Base-by-base conservation (phyloP, 495 filamentous ascomycete genomes). In the Aspergillus baeticus region DNA sequence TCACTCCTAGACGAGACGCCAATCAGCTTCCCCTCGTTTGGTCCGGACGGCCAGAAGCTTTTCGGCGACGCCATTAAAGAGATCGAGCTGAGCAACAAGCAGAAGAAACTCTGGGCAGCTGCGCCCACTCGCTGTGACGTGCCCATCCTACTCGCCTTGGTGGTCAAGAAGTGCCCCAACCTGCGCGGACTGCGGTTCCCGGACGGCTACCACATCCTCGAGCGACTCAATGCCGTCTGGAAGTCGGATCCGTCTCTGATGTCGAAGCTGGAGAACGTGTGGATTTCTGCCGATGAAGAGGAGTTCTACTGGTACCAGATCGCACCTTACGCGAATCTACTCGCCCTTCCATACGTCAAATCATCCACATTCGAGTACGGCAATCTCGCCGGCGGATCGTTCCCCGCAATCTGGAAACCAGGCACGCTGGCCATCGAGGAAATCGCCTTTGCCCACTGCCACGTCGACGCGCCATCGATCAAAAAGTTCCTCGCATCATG, bases 81-180 rank as follows among this genome's bases (percentile, higher is more conserved):
- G 5, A 46, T 64, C 13, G 1, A 42, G 5, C 37, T 64, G 14
- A 15, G 15, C 21, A n/a, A 55, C 8, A 3, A 52, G 14, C 42
- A 61, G n/a, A 29, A 8, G 38, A 13, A 39, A 15, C 15, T 21
- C 1, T 61, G 58, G 62, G 17, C 51, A 21, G 6, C 20, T 6
- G 51, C 48, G 6, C 45, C 57, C 17, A 38, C 61, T 4, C 15
- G 37, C 3, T 3, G 5, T 11, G 60, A 69, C 20, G 20, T 61
- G 13, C 51, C 47, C 41, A 20, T 63, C 21, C 59, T 62, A 10
- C 11, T 51, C 23, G 59, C 63, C 10, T 45, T 70, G 35, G 11
- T 66, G 5, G 10, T 60, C 34, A 63, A 37, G 34, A 58, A 61
- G 29, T 59, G 65, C 1, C 65, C 68, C 1, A 70, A 70, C 43